phyloP scores from a whole-genome alignment of 2,329 filamentous ascomycete species.

The Emericellopsis atlantica region DNA sequence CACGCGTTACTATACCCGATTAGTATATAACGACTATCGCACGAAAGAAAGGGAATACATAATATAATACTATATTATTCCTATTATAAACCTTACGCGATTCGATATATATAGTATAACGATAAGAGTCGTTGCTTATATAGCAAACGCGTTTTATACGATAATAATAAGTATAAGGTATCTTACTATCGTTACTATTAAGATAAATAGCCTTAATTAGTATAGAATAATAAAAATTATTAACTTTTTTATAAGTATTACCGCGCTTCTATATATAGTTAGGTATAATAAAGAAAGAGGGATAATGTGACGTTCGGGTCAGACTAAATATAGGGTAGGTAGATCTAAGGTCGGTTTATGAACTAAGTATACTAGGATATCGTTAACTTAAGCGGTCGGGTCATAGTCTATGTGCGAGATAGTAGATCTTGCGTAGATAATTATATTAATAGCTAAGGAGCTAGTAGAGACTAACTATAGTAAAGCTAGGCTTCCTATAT shows the following conservation, averaged over 20 bases:
- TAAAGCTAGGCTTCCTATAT: too few species aligned
- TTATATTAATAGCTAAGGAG: not conserved
- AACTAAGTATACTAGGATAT: too few species aligned
- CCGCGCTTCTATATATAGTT: not conserved
- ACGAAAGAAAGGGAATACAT: too few species aligned
- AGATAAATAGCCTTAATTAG: conserved; percentile 2
- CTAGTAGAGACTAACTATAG: not conserved
- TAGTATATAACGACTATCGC: too few species aligned
- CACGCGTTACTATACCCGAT: too few species aligned
- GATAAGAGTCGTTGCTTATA: not conserved
- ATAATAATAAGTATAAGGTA: conserved; percentile 4
- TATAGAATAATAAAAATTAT: conserved; percentile 2
- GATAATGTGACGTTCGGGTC: too few species aligned
- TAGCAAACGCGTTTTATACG: not conserved
- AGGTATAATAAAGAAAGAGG: conserved; percentile 1
- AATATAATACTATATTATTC: too few species aligned
- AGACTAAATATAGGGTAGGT: too few species aligned
- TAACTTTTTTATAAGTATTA: conserved; percentile 2
- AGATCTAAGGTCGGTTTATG: too few species aligned
- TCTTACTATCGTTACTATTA: conserved; percentile 4
- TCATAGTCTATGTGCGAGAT: too few species aligned
- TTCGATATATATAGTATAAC: not conserved
- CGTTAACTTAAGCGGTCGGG: too few species aligned
- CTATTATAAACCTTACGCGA: conserved; percentile 1
- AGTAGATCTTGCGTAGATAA: not conserved